Conservation (phyloP, 768 basidiomycete genomes). For the Trametes cinnabarina region DNA sequence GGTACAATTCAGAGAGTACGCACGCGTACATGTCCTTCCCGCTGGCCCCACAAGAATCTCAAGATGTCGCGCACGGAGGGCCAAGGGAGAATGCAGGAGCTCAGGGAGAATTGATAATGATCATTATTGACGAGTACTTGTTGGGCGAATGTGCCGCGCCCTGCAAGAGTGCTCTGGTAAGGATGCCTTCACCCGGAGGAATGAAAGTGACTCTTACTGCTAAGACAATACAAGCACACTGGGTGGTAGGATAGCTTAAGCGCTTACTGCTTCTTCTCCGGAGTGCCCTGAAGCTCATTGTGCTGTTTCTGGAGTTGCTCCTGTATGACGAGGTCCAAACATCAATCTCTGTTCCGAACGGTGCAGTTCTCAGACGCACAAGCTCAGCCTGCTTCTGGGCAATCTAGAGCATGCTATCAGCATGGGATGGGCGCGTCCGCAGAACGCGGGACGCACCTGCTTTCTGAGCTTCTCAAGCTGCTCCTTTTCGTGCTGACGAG, state of each 20-base stretch:
- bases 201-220: neutral
- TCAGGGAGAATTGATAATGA: too few species aligned
- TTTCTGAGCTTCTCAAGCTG: conserved; percentile 58
- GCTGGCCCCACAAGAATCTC: too few species aligned
- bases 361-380: conserved; percentile 19
- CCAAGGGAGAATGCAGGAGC: too few species aligned
- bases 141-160: neutral
- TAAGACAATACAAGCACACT: neutral
- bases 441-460: conserved; percentile 39
- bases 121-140: too few species aligned
- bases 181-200: too few species aligned
- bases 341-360: neutral
- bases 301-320: conserved; percentile 33
- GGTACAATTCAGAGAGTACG: too few species aligned
- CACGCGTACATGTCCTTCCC: too few species aligned
- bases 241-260: neutral
- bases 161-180: neutral
- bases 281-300: conserved; percentile 12
- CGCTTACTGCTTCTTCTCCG: conserved; percentile 9
- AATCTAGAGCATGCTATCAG: conserved; percentile 20
- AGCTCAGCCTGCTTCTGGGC: conserved; percentile 33
- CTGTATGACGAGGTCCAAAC: conserved; percentile 8
- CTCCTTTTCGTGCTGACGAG: conserved; percentile 54
- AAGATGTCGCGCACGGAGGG: too few species aligned
- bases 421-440: neutral